Percentiles rank a stretch among this genome's conserved stretches.
Conservation (phyloP, 331 rosid species). For the Ulmus americana region DNA sequence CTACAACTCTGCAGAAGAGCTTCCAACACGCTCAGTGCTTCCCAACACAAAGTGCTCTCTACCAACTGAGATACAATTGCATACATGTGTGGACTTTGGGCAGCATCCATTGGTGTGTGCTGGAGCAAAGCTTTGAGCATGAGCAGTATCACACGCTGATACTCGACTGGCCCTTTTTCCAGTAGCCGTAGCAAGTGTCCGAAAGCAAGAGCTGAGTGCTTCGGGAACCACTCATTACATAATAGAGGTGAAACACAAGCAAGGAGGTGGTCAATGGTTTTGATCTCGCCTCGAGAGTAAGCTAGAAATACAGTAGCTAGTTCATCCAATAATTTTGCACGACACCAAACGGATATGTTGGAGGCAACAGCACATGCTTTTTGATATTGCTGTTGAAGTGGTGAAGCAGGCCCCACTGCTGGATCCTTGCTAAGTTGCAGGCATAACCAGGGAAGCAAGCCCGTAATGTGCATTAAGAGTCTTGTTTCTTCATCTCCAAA, state of each 20-base stretch:
- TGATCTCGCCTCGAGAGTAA: constrained; percentile 88
- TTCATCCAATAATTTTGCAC: constrained; percentile 82
- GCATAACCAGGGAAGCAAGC: constrained; percentile 96
- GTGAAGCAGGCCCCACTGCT: constrained; percentile 68
- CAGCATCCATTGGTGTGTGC: constrained; percentile 96
- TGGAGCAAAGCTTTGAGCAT: constrained; percentile 94
- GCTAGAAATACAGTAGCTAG: constrained; percentile 72
- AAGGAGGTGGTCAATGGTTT: constrained; percentile 63
- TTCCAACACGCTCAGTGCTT: constrained; percentile 89
- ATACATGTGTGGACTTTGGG: constrained; percentile 97
- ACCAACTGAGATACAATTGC: constrained; percentile 93
- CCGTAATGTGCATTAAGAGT: constrained; percentile 93
- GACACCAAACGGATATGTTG: constrained; percentile 84
- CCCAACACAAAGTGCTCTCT: constrained; percentile 98
- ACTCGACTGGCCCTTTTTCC: constrained; percentile 90
- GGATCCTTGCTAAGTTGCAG: constrained; percentile 87
- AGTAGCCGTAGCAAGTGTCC: constrained; percentile 85
- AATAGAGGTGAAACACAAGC: constrained; percentile 84
- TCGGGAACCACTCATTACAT: constrained; percentile 91
- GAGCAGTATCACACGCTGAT: constrained; percentile 90
- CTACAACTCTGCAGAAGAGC: constrained; percentile 97
- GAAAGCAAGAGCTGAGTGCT: constrained; percentile 81
- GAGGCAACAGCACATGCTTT: constrained; percentile 90
- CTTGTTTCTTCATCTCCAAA: constrained; percentile 88
- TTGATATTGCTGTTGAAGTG: constrained; percentile 79